Percentiles rank a stretch among this genome's conserved stretches.
Evolutionary conservation across 805 yeast species (phyloP).

Genomic region (Nakazawaea wyomingensis): DNA sequence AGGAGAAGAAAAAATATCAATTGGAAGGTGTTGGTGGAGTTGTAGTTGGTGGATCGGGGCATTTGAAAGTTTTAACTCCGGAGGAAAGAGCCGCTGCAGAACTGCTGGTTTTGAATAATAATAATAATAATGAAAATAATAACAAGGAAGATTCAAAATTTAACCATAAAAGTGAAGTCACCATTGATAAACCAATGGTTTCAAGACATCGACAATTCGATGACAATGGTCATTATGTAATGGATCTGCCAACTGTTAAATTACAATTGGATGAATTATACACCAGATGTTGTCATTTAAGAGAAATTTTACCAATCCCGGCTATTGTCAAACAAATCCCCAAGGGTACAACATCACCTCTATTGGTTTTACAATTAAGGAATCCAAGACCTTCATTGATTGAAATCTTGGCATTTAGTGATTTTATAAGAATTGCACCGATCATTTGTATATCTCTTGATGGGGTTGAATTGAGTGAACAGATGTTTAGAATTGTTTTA

Average conservation of each 20-base stretch:
- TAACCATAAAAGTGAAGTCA: constrained; percentile 26
- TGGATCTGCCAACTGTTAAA: constrained; percentile 33
- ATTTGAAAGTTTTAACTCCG: constrained; percentile 36
- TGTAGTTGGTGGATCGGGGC: constrained; percentile 77
- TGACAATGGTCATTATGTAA: constrained; percentile 15
- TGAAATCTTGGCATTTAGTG: constrained; percentile 84
- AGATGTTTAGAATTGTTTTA: constrained; percentile 72
- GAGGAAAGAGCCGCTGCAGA: constrained; percentile 21
- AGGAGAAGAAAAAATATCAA: constrained; percentile 19
- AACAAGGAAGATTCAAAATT: constrained; percentile 15
- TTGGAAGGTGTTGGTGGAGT: constrained; percentile 51
- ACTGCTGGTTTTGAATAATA: constrained; percentile 14
- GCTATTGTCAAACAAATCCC: constrained; percentile 81
- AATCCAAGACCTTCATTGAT: constrained; percentile 90
- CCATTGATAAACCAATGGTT: constrained; percentile 69
- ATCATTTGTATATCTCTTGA: constrained; percentile 71
- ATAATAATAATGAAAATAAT: too few relatives aligned
- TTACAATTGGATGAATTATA: constrained; percentile 64
- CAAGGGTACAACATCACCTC: constrained; percentile 69
- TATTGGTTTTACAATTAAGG: constrained; percentile 63
- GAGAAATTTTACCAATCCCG: constrained; percentile 90
- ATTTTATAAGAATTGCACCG: constrained; percentile 82
- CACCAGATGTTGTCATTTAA: constrained; percentile 87
- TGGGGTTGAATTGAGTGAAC: constrained; percentile 67
- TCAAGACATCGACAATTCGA: constrained; percentile 22